phyloP scores from a whole-genome alignment of 2,329 filamentous ascomycete species.

The Hymenoscyphus scutula region DNA sequence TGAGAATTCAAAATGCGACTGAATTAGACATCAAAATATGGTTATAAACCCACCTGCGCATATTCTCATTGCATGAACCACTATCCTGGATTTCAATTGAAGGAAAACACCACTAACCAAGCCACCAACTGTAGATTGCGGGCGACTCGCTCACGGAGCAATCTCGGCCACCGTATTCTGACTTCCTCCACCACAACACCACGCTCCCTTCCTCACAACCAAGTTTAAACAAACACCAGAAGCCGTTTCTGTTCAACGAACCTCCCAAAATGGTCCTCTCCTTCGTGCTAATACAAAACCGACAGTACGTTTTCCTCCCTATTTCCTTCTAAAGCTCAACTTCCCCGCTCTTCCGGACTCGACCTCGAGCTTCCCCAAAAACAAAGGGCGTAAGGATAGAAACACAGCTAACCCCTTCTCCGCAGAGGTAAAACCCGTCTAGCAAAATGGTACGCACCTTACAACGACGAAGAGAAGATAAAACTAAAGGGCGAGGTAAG shows the following conservation, averaged over 20 bases:
- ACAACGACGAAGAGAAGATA: constrained; percentile 98
- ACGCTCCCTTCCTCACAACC: background rate
- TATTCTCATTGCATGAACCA: no score
- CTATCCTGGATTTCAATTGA: no score
- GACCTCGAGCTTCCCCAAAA: background rate
- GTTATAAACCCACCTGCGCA: no score
- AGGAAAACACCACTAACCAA: no score
- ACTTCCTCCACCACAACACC: background rate
- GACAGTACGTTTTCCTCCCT: constrained; percentile 58
- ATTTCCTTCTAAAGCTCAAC: background rate
- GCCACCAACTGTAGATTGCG: background rate
- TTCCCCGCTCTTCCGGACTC: constrained; percentile 4
- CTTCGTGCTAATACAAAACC: constrained; percentile 87
- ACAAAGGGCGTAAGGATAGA: background rate
- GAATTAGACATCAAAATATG: no score
- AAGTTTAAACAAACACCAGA: no score
- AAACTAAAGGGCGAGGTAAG: constrained; percentile 89
- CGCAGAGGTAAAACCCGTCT: constrained; percentile 92
- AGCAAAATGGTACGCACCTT: constrained; percentile 98
- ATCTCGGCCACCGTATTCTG: constrained; percentile 1
- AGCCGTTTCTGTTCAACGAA: background rate
- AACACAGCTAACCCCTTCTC: constrained; percentile 20
- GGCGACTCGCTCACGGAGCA: background rate
- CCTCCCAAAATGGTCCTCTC: constrained; percentile 58
- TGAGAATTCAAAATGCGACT: no score